A percentile compares a stretch with the other conserved stretches of the same genome.
Conservation (phyloP, 345 rosid species). For the Lumnitzera littorea region DNA sequence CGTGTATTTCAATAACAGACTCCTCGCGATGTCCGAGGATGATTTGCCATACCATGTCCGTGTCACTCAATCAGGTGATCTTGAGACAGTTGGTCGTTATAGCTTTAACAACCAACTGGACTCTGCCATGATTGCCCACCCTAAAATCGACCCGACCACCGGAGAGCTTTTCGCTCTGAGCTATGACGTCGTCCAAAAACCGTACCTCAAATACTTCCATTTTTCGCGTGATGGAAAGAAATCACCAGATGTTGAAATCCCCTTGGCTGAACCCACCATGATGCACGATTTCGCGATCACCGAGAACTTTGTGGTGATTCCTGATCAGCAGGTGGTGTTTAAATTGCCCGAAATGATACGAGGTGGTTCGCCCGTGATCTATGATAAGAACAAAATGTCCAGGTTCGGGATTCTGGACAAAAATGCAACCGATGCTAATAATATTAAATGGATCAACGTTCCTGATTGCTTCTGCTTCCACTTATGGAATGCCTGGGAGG, state of each 20-base stretch:
- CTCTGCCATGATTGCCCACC: constrained; percentile 88
- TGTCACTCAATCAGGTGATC: constrained; percentile 50
- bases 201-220: constrained; percentile 65
- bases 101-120: constrained; percentile 50
- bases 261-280: constrained; percentile 69
- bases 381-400: constrained; percentile 60
- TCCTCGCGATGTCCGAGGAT: constrained; percentile 87
- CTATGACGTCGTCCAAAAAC: constrained; percentile 73
- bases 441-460: constrained; percentile 58
- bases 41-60: constrained; percentile 78
- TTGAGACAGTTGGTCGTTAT: constrained; percentile 61
- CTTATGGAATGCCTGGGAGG: constrained; percentile 96
- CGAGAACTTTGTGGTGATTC: constrained; percentile 65
- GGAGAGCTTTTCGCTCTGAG: constrained; percentile 69
- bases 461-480: constrained; percentile 92
- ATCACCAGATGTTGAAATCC: constrained; percentile 62
- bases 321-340: constrained; percentile 88
- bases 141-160: constrained; percentile 67
- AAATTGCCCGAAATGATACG: constrained; percentile 67
- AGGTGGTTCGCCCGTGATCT: constrained; percentile 83
- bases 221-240: constrained; percentile 59
- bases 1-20: constrained; percentile 57
- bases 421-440: constrained; percentile 33
- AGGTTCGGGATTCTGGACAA: constrained; percentile 74
- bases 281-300: constrained; percentile 88